Evolutionary conservation across 2,329 filamentous ascomycete genomes (phyloP).

Genomic region (Venturia carpophila): DNA sequence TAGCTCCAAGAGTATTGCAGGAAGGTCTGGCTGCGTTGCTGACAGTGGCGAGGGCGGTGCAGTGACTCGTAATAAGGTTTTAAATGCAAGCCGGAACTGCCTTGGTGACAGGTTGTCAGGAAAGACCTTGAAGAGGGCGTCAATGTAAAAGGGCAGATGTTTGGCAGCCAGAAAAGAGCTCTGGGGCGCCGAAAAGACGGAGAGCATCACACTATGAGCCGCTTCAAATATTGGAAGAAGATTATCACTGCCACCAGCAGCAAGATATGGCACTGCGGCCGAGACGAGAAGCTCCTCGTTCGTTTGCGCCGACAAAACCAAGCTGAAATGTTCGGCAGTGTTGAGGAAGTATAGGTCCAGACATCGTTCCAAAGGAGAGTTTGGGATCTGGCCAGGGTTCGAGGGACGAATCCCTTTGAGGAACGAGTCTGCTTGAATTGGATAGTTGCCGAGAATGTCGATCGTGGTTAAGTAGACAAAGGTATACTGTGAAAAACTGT

Average conservation of each 20-base stretch:
- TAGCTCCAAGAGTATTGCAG: constrained; percentile 73
- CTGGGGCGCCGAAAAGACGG: constrained; percentile 71
- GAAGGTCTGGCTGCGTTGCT: constrained; percentile 65
- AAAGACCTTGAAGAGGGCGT: constrained; percentile 71
- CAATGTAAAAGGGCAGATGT: constrained; percentile 75
- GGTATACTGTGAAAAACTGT: constrained; percentile 71
- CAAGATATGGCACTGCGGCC: constrained; percentile 67
- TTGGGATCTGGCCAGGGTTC: constrained; percentile 49
- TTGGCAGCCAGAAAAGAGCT: constrained; percentile 62
- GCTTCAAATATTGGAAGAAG: constrained; percentile 75
- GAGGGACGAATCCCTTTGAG: constrained; percentile 54
- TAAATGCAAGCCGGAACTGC: constrained; percentile 84
- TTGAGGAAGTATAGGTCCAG: constrained; percentile 88
- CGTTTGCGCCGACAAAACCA: constrained; percentile 56
- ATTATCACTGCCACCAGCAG: constrained; percentile 47
- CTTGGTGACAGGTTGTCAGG: constrained; percentile 69
- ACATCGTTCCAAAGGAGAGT: constrained; percentile 59
- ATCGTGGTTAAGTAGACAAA: constrained; percentile 78
- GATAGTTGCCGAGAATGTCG: constrained; percentile 69
- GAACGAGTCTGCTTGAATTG: constrained; percentile 57
- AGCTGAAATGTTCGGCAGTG: constrained; percentile 72
- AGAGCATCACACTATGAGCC: constrained; percentile 73
- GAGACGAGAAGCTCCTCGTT: constrained; percentile 68
- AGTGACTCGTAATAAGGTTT: constrained; percentile 72
- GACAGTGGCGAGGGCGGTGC: constrained; percentile 71